Evolutionary conservation across 2,329 filamentous ascomycete species (phyloP), one percentile per base, ranked within the genome.

Genomic region (Hymenoscyphus salicellus): DNA sequence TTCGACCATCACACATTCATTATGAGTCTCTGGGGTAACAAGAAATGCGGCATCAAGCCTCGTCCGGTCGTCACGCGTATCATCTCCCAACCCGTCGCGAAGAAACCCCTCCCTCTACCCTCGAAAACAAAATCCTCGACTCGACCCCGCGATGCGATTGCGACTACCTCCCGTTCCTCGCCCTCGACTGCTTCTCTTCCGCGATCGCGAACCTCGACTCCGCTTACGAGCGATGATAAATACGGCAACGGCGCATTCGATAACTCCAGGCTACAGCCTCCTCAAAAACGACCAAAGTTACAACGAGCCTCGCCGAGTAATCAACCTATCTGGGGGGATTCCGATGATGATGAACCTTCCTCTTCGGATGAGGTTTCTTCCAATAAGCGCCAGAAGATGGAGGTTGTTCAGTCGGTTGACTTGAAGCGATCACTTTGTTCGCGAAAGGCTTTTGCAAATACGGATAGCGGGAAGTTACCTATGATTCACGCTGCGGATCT

Each of bases 401-500:
- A 65, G 16, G 60, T 32, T 38, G 41, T 26, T 8, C 17, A 57
- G 3, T 36, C 33, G 32, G 59, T 60, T 26, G 62, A 75, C 66
- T 43, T 36, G 52, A 72, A 70, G 49, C 71, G 75, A 55, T 68
- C 62, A 52, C 60, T 76, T 17, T 67, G 68, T 26, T 72, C 69
- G 7, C 60, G 61, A 36, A 67, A 72, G 49, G 71, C 69, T 1
- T 75, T 74, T 49, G 71, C 68, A 4, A 63, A 69, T 38, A 64
- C 66, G 14, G 68, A 71, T 64, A 65, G 65, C 11, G 63, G 66
- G 10, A 55, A 52, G n/a, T 72, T 73, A 41, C 59, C 66, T 16
- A 74, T 88, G 64, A 83, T 89, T 32, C 86, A 89, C 69, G 86
- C 86, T 4, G 82, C 81, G 4, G 80, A 86, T 68, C 80, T 88